Conservation (phyloP, 2,329 filamentous ascomycete species). For the Diaporthe sp. region DNA sequence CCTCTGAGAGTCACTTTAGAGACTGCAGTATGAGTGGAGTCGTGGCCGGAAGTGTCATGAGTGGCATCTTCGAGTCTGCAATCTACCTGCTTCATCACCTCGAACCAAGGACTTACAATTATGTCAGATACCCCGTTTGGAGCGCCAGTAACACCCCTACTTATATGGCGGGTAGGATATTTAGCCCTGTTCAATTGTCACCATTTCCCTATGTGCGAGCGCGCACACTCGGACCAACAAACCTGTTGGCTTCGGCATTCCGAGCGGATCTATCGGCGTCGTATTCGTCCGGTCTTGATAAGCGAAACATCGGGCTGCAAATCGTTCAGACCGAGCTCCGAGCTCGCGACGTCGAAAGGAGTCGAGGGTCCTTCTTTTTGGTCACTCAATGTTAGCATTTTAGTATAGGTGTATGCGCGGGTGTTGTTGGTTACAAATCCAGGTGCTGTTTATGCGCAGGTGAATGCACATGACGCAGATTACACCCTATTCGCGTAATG, state of each 20-base stretch:
- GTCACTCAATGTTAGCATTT: no score
- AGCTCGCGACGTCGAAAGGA: background rate
- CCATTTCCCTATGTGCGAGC: no score
- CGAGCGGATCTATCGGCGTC: background rate
- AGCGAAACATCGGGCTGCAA: background rate
- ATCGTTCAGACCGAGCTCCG: background rate
- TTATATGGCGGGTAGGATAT: background rate
- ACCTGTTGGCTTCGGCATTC: background rate
- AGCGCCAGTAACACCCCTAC: background rate
- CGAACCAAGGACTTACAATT: no score
- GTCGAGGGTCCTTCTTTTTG: no score
- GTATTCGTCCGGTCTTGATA: conserved; percentile 10
- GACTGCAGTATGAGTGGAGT: background rate
- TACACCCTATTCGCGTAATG: background rate
- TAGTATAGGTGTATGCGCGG: no score
- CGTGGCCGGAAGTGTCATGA: background rate
- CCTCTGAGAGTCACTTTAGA: background rate
- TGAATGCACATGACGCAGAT: background rate
- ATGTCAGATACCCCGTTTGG: background rate
- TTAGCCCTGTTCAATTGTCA: background rate
- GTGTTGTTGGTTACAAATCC: background rate
- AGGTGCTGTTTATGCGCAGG: background rate
- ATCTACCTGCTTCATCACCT: background rate
- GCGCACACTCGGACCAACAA: background rate
- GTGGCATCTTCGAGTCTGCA: background rate